A percentile compares a stretch with the other conserved stretches of the same genome.
Conservation (phyloP, 179 eudicot genomes). For the Pouteria campechiana region DNA sequence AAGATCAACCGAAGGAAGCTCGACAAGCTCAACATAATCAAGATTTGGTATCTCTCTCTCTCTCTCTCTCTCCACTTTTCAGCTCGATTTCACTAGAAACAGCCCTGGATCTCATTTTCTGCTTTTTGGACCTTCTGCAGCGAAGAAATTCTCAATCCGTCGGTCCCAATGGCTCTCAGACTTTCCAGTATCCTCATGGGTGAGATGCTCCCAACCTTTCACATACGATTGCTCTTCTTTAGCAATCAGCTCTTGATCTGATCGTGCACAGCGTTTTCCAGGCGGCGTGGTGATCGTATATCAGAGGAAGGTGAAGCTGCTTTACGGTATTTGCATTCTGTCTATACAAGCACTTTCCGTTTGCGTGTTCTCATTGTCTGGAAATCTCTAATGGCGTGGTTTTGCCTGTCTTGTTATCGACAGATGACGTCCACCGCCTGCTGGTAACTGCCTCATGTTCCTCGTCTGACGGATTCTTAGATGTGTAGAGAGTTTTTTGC, state of each 20-base stretch:
- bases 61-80: background rate
- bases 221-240: too few species aligned
- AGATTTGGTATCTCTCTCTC: constrained; percentile 47
- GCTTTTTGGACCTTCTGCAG: constrained; percentile 40
- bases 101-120: background rate
- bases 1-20: constrained; percentile 67
- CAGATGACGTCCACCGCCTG: constrained; percentile 90
- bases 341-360: background rate
- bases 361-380: background rate
- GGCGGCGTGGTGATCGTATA: constrained; percentile 96
- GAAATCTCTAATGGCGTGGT: background rate
- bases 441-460: constrained; percentile 37
- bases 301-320: constrained; percentile 76
- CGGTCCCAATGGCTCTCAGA: constrained; percentile 93
- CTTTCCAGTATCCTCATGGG: constrained; percentile 98
- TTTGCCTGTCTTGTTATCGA: background rate
- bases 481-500: background rate
- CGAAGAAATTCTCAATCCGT: constrained; percentile 80
- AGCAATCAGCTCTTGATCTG: background rate
- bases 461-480: background rate
- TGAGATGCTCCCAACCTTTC: too few species aligned
- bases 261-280: constrained; percentile 13
- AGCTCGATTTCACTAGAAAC: background rate
- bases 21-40: constrained; percentile 64
- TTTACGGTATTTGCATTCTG: constrained; percentile 40